phyloP scores from a whole-genome alignment of 2,329 filamentous ascomycete species.

The Beauveria asiatica region DNA sequence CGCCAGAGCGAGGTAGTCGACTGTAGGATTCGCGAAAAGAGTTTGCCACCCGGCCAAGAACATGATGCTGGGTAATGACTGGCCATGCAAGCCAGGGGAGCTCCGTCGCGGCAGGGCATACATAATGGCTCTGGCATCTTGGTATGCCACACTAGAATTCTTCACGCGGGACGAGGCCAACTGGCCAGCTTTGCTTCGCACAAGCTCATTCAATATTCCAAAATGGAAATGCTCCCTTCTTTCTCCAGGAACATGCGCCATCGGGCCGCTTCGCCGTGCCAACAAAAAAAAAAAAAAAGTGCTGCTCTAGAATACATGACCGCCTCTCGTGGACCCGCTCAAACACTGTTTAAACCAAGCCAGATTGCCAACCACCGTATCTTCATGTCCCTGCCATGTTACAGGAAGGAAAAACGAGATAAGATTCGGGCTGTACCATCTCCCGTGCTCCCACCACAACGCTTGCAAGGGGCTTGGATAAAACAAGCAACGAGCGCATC shows the following conservation, averaged over 20 bases:
- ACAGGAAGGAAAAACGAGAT: constrained; percentile 11
- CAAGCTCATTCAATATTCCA: neutral
- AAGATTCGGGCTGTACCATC: neutral
- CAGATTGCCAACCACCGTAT: neutral
- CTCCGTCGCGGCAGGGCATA: no score
- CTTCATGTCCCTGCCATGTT: constrained; percentile 11
- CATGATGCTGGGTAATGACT: no score
- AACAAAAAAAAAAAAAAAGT: neutral
- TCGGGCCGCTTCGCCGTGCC: neutral
- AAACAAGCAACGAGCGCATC: neutral
- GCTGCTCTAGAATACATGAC: constrained; percentile 4
- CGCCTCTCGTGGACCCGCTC: neutral
- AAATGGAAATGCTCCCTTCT: neutral
- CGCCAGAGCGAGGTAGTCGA: no score
- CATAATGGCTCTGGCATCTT: no score
- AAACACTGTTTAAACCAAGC: neutral
- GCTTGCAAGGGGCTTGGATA: neutral
- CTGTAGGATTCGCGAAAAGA: no score
- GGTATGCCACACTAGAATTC: no score
- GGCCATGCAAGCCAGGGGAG: no score
- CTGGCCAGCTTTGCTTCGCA: neutral
- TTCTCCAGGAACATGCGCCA: neutral
- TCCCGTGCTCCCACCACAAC: neutral
- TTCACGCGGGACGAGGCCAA: neutral
- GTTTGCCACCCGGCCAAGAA: no score